Percentiles rank a stretch among this genome's conserved stretches.
Conservation (phyloP, 805 yeast species). For the Cyberlindnera amylophila region DNA sequence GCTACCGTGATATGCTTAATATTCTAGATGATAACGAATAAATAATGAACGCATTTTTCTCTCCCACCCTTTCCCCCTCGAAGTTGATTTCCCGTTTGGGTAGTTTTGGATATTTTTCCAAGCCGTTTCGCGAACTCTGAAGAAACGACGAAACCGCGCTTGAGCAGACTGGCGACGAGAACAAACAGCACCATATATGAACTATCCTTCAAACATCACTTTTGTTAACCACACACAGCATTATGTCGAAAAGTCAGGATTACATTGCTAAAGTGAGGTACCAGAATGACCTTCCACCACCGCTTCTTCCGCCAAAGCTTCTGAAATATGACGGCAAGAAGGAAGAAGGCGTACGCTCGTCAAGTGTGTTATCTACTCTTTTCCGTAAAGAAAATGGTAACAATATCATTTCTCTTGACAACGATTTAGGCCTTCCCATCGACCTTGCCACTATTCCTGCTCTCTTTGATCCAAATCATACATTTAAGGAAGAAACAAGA, state of each 20-base stretch:
- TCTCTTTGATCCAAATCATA: conserved; percentile 48
- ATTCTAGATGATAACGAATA: conserved; percentile 22
- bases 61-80: neutral
- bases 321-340: conserved; percentile 45
- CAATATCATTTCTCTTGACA: conserved; percentile 55
- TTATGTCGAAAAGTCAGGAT: conserved; percentile 57
- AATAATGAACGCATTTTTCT: neutral
- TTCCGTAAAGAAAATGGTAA: conserved; percentile 68
- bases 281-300: conserved; percentile 86
- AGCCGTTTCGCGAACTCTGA: no score
- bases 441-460: conserved; percentile 67
- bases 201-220: no score
- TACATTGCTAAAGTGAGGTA: conserved; percentile 81
- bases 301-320: conserved; percentile 86
- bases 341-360: conserved; percentile 43
- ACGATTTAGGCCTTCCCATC: conserved; percentile 70
- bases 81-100: conserved; percentile 2
- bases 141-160: no score
- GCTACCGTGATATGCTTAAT: conserved; percentile 17
- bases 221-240: neutral
- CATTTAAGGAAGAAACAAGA: neutral
- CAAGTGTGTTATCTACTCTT: conserved; percentile 61
- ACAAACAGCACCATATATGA: neutral
- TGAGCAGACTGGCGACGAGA: no score
- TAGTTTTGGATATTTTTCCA: neutral